Conservation (phyloP, 2,329 filamentous ascomycete genomes). For the Fusarium kyushuense region DNA sequence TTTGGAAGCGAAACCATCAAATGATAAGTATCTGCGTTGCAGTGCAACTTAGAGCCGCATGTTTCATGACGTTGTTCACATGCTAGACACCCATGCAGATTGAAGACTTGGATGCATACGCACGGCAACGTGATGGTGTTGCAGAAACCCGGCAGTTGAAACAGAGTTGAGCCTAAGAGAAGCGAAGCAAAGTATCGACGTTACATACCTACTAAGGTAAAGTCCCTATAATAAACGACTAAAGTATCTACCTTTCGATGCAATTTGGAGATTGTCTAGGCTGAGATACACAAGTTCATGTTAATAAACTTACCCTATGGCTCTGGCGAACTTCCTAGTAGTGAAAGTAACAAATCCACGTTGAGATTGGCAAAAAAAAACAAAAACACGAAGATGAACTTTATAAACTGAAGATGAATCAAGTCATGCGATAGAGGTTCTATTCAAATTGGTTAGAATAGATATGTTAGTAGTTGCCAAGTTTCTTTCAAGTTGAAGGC, state of each 20-base stretch:
- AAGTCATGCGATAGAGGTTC: neutral
- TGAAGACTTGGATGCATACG: neutral
- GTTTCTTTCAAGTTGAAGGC: conserved; percentile 5
- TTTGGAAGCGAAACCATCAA: too few species aligned
- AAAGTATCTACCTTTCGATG: neutral
- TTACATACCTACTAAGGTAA: too few species aligned
- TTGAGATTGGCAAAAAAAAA: too few species aligned
- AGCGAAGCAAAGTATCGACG: neutral
- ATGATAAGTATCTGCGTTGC: neutral
- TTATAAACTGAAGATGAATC: neutral
- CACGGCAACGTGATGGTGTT: conserved; percentile 2
- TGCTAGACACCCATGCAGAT: conserved; percentile 1
- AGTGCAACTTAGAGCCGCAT: neutral
- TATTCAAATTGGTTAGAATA: neutral
- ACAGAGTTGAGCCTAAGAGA: conserved; percentile 15
- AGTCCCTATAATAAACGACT: neutral
- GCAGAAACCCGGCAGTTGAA: conserved; percentile 16
- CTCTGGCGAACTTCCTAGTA: too few species aligned
- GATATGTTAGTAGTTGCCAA: neutral
- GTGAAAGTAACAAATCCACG: neutral
- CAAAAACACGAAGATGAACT: neutral
- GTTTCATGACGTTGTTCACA: conserved; percentile 7
- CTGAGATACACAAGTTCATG: neutral
- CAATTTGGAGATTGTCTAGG: neutral
- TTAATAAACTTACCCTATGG: neutral